Evolutionary conservation across 345 rosid genomes (phyloP).

Genomic region (Turnera subulata): DNA sequence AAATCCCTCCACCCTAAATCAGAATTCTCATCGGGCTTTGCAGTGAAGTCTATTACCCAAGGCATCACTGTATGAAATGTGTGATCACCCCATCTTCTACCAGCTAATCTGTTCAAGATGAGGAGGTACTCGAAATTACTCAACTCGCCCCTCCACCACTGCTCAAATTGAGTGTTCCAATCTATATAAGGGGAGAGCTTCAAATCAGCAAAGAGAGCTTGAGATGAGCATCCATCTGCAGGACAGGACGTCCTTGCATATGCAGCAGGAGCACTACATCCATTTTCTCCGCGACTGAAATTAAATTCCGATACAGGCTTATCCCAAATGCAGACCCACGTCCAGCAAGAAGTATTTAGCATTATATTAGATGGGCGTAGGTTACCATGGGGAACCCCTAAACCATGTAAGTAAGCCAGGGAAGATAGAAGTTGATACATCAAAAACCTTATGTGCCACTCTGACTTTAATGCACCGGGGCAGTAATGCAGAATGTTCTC

Average conservation of each 20-base stretch:
- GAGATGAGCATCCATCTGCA: constrained; percentile 47
- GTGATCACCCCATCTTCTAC: constrained; percentile 96
- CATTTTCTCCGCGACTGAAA: constrained; percentile 19
- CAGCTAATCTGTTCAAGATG: constrained; percentile 71
- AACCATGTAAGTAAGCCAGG: constrained; percentile 59
- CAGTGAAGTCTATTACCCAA: constrained; percentile 91
- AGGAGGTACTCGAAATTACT: constrained; percentile 90
- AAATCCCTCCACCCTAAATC: constrained; percentile 87
- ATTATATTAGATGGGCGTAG: constrained; percentile 64
- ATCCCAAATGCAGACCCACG: constrained; percentile 54
- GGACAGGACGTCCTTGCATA: constrained; percentile 36
- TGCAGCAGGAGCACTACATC: constrained; percentile 14
- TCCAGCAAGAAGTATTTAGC: constrained; percentile 68
- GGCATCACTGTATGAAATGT: constrained; percentile 93
- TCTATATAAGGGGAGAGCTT: constrained; percentile 51
- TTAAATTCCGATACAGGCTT: constrained; percentile 29
- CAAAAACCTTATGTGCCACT: constrained; percentile 68
- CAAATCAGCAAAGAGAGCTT: constrained; percentile 56
- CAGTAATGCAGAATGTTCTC: constrained; percentile 73
- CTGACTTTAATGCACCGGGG: constrained; percentile 59
- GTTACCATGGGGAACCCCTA: constrained; percentile 63
- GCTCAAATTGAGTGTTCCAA: constrained; percentile 60
- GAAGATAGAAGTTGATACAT: constrained; percentile 76
- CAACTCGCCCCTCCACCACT: constrained; percentile 87
- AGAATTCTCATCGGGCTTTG: constrained; percentile 63